phyloP scores from a whole-genome alignment of 352 stramenopile species.

The Albugo laibachii region DNA sequence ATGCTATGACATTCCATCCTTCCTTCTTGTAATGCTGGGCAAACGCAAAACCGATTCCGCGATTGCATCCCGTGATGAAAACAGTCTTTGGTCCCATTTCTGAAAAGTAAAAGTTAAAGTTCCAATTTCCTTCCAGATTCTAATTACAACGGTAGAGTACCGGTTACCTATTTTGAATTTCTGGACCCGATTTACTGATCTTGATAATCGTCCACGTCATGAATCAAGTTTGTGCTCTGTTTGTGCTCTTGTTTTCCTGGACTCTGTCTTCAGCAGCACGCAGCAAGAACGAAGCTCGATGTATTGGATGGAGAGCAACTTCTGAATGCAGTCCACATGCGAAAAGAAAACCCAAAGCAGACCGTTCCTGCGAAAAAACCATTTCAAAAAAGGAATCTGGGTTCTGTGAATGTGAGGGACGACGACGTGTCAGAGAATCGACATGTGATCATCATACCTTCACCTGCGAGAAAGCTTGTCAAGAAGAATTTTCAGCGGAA shows the following conservation, averaged over 20 bases:
- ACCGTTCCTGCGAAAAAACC: slow-evolving; percentile 26
- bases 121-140: too few species aligned
- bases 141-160: too few species aligned
- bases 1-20: slow-evolving; percentile 31
- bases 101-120: too few species aligned
- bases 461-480: slow-evolving; percentile 48
- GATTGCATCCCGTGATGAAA: slow-evolving; percentile 35
- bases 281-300: slow-evolving; percentile 11
- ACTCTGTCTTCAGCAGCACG: not conserved
- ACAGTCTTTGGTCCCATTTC: slow-evolving; percentile 16
- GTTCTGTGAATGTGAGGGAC: slow-evolving; percentile 63
- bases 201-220: not conserved
- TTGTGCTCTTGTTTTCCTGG: not conserved
- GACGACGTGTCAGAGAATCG: slow-evolving; percentile 57
- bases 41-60: slow-evolving; percentile 30
- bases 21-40: slow-evolving; percentile 17
- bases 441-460: slow-evolving; percentile 60
- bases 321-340: slow-evolving; percentile 46
- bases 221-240: not conserved
- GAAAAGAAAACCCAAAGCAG: slow-evolving; percentile 32
- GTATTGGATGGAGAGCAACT: slow-evolving; percentile 52
- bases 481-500: slow-evolving; percentile 42
- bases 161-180: too few species aligned
- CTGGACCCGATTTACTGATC: too few species aligned
- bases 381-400: slow-evolving; percentile 31